These are phyloP conservation scores for Acacia acuminata DNA, from an alignment of 306 rosid species.

Conservation along the genomic window DNA sequence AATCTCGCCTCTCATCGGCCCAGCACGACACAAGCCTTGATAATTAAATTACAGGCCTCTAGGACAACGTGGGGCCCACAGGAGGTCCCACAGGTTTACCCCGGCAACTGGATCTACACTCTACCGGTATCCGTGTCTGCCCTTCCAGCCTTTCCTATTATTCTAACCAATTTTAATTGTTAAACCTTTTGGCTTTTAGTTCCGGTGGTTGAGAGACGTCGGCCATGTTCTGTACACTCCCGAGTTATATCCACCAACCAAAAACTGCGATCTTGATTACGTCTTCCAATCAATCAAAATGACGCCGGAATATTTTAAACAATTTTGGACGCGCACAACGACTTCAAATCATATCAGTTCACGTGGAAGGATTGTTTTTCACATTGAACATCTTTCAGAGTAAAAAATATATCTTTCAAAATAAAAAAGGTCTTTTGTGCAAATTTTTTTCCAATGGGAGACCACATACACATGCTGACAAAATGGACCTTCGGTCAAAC, in stretches of 20 bases:
- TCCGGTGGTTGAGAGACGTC: neutral
- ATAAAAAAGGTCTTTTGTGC: neutral
- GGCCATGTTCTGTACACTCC: neutral
- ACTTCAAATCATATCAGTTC: neutral
- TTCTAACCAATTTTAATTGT: neutral
- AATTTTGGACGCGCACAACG: neutral
- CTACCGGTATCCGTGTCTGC: neutral
- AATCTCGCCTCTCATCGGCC: neutral
- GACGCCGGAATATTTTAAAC: neutral
- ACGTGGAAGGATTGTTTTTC: neutral
- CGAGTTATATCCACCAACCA: neutral
- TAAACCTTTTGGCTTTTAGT: neutral
- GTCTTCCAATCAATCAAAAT: neutral
- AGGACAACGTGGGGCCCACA: neutral
- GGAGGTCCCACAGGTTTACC: neutral
- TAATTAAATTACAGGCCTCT: too few relatives aligned
- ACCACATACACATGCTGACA: neutral
- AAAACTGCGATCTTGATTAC: neutral
- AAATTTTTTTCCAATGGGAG: neutral
- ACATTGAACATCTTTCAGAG: neutral
- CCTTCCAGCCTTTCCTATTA: neutral
- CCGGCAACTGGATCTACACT: neutral
- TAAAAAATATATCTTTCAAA: neutral
- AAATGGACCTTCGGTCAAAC: neutral
- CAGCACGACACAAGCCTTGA: neutral